Evolutionary conservation across 305 asterid genomes (phyloP), one percentile per base, ranked within the genome.

Genomic region (Nicotiana rustica): DNA sequence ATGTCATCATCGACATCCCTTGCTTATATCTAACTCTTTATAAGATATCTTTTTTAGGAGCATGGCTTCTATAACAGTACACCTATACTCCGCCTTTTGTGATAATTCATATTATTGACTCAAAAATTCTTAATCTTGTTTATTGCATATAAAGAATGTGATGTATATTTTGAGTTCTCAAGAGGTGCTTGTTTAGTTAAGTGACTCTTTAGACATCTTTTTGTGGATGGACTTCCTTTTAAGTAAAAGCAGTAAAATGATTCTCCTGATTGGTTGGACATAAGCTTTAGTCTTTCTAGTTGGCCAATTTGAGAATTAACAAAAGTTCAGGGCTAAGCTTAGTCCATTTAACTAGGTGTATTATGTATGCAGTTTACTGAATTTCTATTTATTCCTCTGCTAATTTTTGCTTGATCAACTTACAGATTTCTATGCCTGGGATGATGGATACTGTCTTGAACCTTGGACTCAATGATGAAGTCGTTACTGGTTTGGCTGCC

Each of bases 391-490:
- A 13, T 38, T 19, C 35, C 4, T 13, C 14, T 15, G 41, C 47
- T 79, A 10, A 79, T 4, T 21, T 66, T 19, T 1, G 14, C 47
- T 13, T 62, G 38, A 21, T 38, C 47, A 62, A 49, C 59, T 60
- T 78, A 69, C 71, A 96, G 99, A 89, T 96, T 56, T 96, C 99
- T 17, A 96, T 96, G 99, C 99, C 99, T 25, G 99, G 98, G 29
- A 96, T 96, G 99, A 96, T 96, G 99, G 98, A 96, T 91, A 96
- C 99, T 6, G 98, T 96, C 75, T 91, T 96, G 67, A 96, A 96
- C 77, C 98, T 96, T 61, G 99, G 99, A 66, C 95, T 96, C 75
- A 94, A 96, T 35, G 98, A 96, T 70, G 94, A 93, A 80, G 98
- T 96, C 0, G 98, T 93, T 25, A 84, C 90, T 66, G 99, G 97